phyloP scores from a whole-genome alignment of 2,329 filamentous ascomycete genomes.

The Penicillium sp. region DNA sequence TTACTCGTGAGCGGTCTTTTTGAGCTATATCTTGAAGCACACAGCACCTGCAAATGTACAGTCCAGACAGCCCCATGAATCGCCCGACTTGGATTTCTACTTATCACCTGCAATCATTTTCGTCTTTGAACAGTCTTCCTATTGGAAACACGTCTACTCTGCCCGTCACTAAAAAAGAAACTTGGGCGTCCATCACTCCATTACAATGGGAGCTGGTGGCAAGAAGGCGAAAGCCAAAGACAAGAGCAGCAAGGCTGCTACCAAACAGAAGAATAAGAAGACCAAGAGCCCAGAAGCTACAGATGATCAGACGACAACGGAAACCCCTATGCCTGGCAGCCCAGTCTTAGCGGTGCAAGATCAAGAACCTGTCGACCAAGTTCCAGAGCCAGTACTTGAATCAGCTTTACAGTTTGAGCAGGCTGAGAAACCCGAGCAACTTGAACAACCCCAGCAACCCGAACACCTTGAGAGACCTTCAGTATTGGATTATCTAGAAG shows the following conservation, averaged over 20 bases:
- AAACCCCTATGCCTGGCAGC: conserved; percentile 23
- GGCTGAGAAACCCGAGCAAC: background rate
- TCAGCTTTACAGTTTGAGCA: conserved; percentile 2
- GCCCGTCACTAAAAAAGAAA: conserved; percentile 13
- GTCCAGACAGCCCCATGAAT: conserved; percentile 26
- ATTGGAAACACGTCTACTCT: conserved; percentile 36
- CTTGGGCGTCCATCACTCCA: conserved; percentile 34
- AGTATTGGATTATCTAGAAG: background rate
- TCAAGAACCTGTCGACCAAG: conserved; percentile 19
- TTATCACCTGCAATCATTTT: conserved; percentile 19
- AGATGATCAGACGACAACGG: conserved; percentile 27
- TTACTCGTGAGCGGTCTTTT: conserved; percentile 17
- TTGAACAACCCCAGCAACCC: background rate
- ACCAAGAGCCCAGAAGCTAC: conserved; percentile 30
- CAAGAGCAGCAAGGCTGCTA: conserved; percentile 28
- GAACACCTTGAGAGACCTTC: background rate
- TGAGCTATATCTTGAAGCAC: conserved; percentile 35
- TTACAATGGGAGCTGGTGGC: conserved; percentile 29
- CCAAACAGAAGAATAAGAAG: conserved; percentile 38
- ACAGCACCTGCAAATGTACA: conserved; percentile 33
- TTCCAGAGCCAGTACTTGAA: conserved; percentile 7
- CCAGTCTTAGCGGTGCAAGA: conserved; percentile 19
- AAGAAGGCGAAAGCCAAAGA: conserved; percentile 34
- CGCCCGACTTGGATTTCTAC: conserved; percentile 30
- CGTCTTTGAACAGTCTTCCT: conserved; percentile 19